Evolutionary conservation across 345 rosid genomes (phyloP).

Genomic region (Ceriops tagal): DNA sequence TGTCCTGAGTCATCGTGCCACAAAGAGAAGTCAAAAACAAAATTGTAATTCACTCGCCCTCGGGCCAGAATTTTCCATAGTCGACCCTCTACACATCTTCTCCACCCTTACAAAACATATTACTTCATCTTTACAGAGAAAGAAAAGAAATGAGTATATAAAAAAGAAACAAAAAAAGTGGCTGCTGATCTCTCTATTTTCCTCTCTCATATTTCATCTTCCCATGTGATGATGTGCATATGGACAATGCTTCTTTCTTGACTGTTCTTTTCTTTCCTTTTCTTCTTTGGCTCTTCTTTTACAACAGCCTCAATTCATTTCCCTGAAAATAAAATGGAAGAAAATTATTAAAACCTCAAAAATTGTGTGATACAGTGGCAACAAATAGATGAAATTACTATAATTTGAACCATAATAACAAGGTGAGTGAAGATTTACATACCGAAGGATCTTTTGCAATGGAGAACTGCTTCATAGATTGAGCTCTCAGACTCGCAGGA

Average conservation of each 20-base stretch:
- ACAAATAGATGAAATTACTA: too few relatives aligned
- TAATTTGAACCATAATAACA: not conserved
- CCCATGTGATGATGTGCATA: constrained; percentile 35
- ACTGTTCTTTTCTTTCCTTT: not conserved
- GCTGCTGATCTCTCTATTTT: constrained; percentile 21
- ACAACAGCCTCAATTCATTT: constrained; percentile 29
- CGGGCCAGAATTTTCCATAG: constrained; percentile 14
- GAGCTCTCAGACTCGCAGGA: constrained; percentile 91
- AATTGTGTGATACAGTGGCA: not conserved
- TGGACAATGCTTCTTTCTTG: constrained; percentile 18
- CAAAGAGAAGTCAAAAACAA: constrained; percentile 8
- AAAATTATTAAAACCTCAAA: constrained; percentile 16
- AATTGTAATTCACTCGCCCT: constrained; percentile 13
- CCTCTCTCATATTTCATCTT: constrained; percentile 22
- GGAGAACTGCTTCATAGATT: constrained; percentile 89
- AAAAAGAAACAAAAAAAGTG: constrained; percentile 34
- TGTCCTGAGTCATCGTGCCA: constrained; percentile 16
- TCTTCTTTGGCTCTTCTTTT: not conserved
- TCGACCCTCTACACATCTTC: constrained; percentile 16
- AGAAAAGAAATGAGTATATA: constrained; percentile 3
- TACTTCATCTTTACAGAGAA: constrained; percentile 30
- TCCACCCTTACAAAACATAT: constrained; percentile 19
- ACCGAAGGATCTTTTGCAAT: constrained; percentile 91
- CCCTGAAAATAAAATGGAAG: constrained; percentile 27
- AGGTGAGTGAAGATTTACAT: constrained; percentile 3